Conservation (phyloP, 805 yeast genomes). For the Saccharomyces mikatae region DNA sequence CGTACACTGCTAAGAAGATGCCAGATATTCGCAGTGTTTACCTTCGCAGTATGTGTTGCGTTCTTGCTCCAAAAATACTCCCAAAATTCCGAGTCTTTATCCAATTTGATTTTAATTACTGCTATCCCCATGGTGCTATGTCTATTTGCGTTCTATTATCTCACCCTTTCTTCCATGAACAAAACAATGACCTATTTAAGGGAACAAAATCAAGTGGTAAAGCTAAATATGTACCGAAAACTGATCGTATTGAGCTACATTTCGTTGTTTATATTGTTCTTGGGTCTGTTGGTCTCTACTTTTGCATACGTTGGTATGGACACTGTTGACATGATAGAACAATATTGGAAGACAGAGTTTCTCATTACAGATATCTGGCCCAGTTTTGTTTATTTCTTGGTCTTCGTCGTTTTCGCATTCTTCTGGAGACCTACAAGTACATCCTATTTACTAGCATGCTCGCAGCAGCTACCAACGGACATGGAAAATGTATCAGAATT, state of each 20-base stretch:
- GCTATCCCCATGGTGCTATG: slow-evolving; percentile 67
- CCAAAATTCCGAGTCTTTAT: slow-evolving; percentile 41
- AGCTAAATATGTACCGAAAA: slow-evolving; percentile 75
- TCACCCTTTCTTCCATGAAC: slow-evolving; percentile 65
- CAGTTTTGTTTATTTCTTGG: slow-evolving; percentile 73
- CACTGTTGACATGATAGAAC: slow-evolving; percentile 67
- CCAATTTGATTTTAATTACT: slow-evolving; percentile 46
- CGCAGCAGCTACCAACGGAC: slow-evolving; percentile 84
- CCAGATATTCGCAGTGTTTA: slow-evolving; percentile 48
- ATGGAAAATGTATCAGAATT: slow-evolving; percentile 62
- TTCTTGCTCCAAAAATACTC: slow-evolving; percentile 50
- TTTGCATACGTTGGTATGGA: slow-evolving; percentile 68
- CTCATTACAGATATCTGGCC: slow-evolving; percentile 93
- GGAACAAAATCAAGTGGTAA: slow-evolving; percentile 86
- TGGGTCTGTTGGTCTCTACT: slow-evolving; percentile 63
- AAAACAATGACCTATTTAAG: slow-evolving; percentile 64
- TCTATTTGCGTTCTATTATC: slow-evolving; percentile 62
- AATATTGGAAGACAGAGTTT: slow-evolving; percentile 86
- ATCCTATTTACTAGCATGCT: slow-evolving; percentile 87
- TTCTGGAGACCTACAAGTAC: slow-evolving; percentile 98
- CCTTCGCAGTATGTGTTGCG: slow-evolving; percentile 46
- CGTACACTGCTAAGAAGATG: slow-evolving; percentile 65
- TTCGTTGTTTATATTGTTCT: slow-evolving; percentile 61
- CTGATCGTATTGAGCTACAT: slow-evolving; percentile 66
- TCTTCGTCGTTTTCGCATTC: slow-evolving; percentile 75